Base-by-base conservation (phyloP, 768 basidiomycete species). In the Chlorophyllum brunneum region DNA sequence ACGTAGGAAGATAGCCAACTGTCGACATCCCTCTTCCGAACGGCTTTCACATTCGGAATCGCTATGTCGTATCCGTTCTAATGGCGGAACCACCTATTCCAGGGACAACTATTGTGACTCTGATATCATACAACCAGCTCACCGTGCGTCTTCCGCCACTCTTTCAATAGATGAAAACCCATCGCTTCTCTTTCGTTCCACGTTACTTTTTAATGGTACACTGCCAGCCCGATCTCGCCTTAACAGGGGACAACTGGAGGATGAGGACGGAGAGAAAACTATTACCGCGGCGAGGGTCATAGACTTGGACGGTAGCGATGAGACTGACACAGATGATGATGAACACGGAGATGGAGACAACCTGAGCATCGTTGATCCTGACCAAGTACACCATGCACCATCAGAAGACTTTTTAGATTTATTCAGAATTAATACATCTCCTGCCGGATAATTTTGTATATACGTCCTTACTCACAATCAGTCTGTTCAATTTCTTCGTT, bases 381-480 rank as follows among this genome's bases (percentile, higher is more conserved):
- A 33, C 11, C 7, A 20, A 3, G 50, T 11, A 38, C 31, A 36
- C 7, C 58, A 58, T 51, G 30, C 48, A 13, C 48, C 58, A 37
- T 81, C 79, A 9, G 79, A 81, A 44, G 79, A 81, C 56, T 70
- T 70, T 4, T 61, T 81, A 56, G 68, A 81, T 63, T 63, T 81
- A 51, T 80, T 81, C 60, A 69, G 74, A 16, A 68, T 61, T 55
- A 51, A 59, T 37, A 68, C 67, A 15, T 69, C 71, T 0, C 63
- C 68, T 22, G 51, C 45, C 46, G 26, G 48, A 46, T n/a, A n/a
- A n/a, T n/a, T 52, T 50, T 54, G 26, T 45, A 33, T 27, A 43
- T 26, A 51, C 15, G 18, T n/a, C 20, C 18, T n/a, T n/a, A n/a
- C n/a, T n/a, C n/a, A n/a, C n/a, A n/a, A n/a, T n/a, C n/a, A n/a